Conservation (phyloP, 192 early-diverging fungal genomes). For the Backusella mclennaniae region DNA sequence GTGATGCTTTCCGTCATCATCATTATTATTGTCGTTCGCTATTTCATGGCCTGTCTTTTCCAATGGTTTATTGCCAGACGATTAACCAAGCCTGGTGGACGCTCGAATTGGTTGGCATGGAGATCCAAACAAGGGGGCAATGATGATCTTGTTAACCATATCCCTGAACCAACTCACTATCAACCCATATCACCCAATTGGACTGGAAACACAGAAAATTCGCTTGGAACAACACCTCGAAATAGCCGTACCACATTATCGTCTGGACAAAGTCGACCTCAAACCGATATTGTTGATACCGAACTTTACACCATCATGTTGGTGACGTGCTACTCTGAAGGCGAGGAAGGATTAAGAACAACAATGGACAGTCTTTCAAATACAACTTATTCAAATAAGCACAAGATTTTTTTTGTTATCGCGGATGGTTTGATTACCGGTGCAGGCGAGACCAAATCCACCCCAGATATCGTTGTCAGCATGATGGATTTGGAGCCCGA, state of each 20-base stretch:
- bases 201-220: background rate
- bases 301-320: conserved; percentile 73
- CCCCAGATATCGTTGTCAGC: conserved; percentile 76
- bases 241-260: background rate
- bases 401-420: conserved; percentile 89
- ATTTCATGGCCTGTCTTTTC: conserved; percentile 61
- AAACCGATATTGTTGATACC: conserved; percentile 9
- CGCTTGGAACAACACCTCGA: background rate
- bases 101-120: conserved; percentile 49
- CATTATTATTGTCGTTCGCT: conserved; percentile 54
- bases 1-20: conserved; percentile 53
- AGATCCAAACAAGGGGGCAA: conserved; percentile 39
- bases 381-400: conserved; percentile 78
- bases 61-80: conserved; percentile 54
- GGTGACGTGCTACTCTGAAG: conserved; percentile 94
- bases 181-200: background rate
- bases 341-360: conserved; percentile 68
- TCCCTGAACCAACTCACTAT: conserved; percentile 22
- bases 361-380: conserved; percentile 84
- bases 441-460: conserved; percentile 66
- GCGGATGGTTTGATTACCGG: conserved; percentile 92
- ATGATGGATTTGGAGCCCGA: conserved; percentile 70
- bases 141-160: conserved; percentile 27
- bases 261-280: background rate
- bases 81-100: conserved; percentile 46